Conservation (phyloP, 2,329 filamentous ascomycete species). For the Apiospora pterosperma region DNA sequence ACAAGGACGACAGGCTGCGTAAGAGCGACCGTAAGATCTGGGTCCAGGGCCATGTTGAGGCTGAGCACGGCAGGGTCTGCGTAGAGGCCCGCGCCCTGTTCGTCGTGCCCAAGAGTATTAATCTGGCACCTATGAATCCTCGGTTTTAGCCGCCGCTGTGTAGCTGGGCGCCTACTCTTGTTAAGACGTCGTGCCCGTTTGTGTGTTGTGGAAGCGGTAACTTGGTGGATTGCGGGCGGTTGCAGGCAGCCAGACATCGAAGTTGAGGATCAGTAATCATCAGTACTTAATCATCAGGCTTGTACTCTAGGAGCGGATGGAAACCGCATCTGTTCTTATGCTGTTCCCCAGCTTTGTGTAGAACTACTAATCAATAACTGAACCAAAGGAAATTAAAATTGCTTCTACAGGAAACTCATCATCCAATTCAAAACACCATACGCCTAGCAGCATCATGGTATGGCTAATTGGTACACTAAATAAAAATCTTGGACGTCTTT, state of each 20-base stretch:
- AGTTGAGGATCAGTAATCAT: neutral
- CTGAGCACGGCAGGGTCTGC: constrained; percentile 49
- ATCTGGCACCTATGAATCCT: constrained; percentile 35
- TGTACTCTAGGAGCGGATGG: neutral
- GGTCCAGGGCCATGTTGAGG: constrained; percentile 52
- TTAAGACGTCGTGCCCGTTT: neutral
- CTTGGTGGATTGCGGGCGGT: neutral
- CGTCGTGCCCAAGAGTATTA: constrained; percentile 51
- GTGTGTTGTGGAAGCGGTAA: neutral
- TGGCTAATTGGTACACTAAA: neutral
- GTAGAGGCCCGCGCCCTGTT: constrained; percentile 58
- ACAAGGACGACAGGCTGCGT: constrained; percentile 15
- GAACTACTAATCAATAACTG: neutral
- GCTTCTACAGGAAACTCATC: neutral
- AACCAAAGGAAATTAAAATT: too few relatives aligned
- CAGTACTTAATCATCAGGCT: neutral
- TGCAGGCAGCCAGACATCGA: neutral
- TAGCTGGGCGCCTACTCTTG: neutral
- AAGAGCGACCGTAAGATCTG: constrained; percentile 47
- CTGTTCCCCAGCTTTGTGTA: neutral
- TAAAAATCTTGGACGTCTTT: neutral
- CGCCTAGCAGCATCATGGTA: neutral
- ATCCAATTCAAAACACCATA: neutral
- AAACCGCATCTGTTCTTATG: neutral
- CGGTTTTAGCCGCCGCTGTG: constrained; percentile 26